Base-by-base conservation (phyloP, 164 flowering plant species). In the Chloranthus sessilifolius region DNA sequence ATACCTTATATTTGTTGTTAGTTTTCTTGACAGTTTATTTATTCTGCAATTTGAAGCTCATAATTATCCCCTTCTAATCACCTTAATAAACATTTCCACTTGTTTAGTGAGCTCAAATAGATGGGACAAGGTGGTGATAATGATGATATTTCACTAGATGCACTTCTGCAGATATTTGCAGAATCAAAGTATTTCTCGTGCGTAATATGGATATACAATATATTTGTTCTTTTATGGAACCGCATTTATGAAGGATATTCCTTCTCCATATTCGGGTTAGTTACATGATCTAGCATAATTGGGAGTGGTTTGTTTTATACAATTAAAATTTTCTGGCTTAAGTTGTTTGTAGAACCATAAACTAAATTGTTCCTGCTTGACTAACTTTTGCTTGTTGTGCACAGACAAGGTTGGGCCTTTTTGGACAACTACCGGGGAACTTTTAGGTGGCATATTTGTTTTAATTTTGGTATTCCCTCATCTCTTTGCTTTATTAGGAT, bases 361-460 rank as follows among this genome's bases (percentile, higher is more conserved):
- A 7, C 11, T 22, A 43, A 29, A 20, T 11, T 50, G 27, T 40
- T 52, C 20, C 31, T 35, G 7, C 42, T 21, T 47, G 31, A 1
- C 22, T 19, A 6, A 12, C 47, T n/a, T n/a, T 47, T 37, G 7
- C 37, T 62, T 25, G 5, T 27, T 55, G 21, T 65, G 58, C n/a
- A 2, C 58, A 92, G 99, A 66, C 73, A 74, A 51, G 62, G 33
- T 21, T 82, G 74, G 80, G 79, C 81, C 54, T 82, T 66, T 65
- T 64, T 92, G 69, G 97, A 92, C 71, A 62, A 74, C 47, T 86
- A 70, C 47, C 83, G 95, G 21, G 97, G 99, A 16, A 70, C 82
- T 48, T 92, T 92, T 65, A 79, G 99, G 53, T 92, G 99, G 99
- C 96, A 92, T 42, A 92, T 92, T 47, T 92, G 99, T 81, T 92